These are phyloP conservation scores for Pleurotus platypus DNA, from an alignment of 768 basidiomycete species.

Conservation along the genomic window DNA sequence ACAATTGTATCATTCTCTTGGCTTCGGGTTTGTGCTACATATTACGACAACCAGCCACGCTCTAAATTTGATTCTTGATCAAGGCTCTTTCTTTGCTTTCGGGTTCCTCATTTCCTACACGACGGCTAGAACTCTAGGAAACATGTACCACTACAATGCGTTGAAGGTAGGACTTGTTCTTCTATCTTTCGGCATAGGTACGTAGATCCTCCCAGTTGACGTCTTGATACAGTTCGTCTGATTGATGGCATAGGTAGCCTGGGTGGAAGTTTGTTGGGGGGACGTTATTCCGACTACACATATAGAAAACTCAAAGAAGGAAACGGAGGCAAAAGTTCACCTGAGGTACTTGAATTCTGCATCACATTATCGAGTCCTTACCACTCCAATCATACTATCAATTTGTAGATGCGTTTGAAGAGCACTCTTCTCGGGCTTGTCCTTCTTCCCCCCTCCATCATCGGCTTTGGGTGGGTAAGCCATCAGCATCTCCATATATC, in stretches of 20 bases:
- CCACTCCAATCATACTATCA: not conserved
- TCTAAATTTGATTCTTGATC: not conserved
- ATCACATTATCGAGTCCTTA: not conserved
- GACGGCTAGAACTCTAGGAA: slow-evolving; percentile 62
- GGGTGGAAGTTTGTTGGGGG: slow-evolving; percentile 40
- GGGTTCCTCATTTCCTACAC: slow-evolving; percentile 74
- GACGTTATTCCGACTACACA: slow-evolving; percentile 40
- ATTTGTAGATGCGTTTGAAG: slow-evolving; percentile 62
- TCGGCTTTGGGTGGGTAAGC: slow-evolving; percentile 76
- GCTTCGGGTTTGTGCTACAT: slow-evolving; percentile 36
- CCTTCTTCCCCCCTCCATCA: slow-evolving; percentile 54
- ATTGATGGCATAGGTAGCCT: slow-evolving; percentile 26
- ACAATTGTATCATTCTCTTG: slow-evolving; percentile 65
- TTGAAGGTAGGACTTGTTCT: slow-evolving; percentile 75
- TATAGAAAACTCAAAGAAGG: slow-evolving; percentile 32
- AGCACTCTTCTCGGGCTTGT: slow-evolving; percentile 58
- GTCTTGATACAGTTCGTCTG: not conserved
- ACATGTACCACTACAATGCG: slow-evolving; percentile 62
- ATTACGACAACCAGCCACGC: not conserved
- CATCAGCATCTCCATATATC: slow-evolving; percentile 60
- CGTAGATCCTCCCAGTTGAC: slow-evolving; percentile 9
- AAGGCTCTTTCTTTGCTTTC: slow-evolving; percentile 70
- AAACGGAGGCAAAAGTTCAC: slow-evolving; percentile 40
- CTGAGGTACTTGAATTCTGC: slow-evolving; percentile 51
- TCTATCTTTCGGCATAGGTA: slow-evolving; percentile 70